Base-by-base conservation (phyloP, 1,284 basidiomycete genomes). In the Tremellales sp. region DNA sequence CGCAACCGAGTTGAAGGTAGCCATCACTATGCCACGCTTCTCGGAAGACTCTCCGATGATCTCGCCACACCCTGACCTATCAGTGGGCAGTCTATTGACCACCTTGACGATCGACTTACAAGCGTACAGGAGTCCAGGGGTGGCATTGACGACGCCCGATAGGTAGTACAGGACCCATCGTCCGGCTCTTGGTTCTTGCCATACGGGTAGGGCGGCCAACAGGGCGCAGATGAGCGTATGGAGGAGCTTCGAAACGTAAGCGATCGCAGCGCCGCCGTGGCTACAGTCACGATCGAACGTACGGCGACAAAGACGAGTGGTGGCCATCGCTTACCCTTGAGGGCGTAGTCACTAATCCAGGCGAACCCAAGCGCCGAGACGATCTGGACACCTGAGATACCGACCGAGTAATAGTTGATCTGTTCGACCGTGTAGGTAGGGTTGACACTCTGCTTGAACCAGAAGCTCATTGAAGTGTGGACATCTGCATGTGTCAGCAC, bases 391-490 rank as follows among this genome's bases (percentile, higher is more conserved):
- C 54, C 39, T 48, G 50, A 57, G 13, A 61, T 61, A 29, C 53
- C 54, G n/a, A 40, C 49, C 21, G 56, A 53, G 29, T 58, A 58
- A 33, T 53, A 56, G 40, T 53, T 58, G 46, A 54, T 52, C 47
- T 57, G 52, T 39, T 52, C 46, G 13, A 57, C 43, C 1, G 52
- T 46, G 40, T 57, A 57, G 29, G 44, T 49, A 1, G 47, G 56
- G 35, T 52, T 31, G 2, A 22, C 44, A 3, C 54, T 47, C 15
- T 44, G 37, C 40, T 56, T 56, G 40, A 70, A 60, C 56, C 58
- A 70, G 51, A 61, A 62, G 1, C 52, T 48, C 62, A 69, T 66
- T 4, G 64, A 49, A n/a, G 46, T 41, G 50, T 64, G 61, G 19
- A 48, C 53, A 39, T 48, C 53, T 50, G 21, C n/a, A n/a, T 3